Base-by-base conservation (phyloP, 164 flowering plant genomes). In the Magnolia officinalis region DNA sequence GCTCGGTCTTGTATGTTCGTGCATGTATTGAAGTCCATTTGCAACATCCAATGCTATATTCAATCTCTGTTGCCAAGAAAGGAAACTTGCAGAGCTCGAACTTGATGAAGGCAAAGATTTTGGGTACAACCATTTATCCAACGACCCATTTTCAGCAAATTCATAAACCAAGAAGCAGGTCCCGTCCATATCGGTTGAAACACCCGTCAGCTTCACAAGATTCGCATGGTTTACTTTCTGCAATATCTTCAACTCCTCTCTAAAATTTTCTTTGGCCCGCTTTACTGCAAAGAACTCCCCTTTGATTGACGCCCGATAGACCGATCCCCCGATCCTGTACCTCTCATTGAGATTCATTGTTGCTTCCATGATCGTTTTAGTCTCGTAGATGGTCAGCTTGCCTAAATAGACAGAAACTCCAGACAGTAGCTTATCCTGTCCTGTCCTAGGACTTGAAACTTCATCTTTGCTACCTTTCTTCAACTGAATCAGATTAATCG, bases 181-280 rank as follows among this genome's bases (percentile, higher is more conserved):
- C 19, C 87, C 86, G 71, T 81, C 82, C 23, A 51, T 50, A 58
- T 79, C 87, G 1, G 83, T 80, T 8, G 91, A 88, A 20, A 87
- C 37, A 18, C 92, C 92, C 63, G 85, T 79, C 68, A 90, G 63
- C 70, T 86, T 87, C 71, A 90, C 87, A 70, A 92, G 82, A 82
- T 90, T 92, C 29, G 80, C 88, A 77, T 90, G 96, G 76, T 86
- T 90, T 14, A 90, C 86, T 75, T 84, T 91, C 83, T 87, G 96
- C 72, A 90, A 66, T 49, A 90, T 88, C 80, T 83, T 84, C 37
- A 90, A 77, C 67, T 90, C 93, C 74, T 89, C 92, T 21, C 84
- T 76, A 19, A 79, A 81, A 78, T 90, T 87, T 65, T 83, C 87
- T 68, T 84, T 80, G 29, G 78, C 76, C 77, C 81, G 84, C 83